Percentiles rank a stretch among this genome's conserved stretches.
Evolutionary conservation across 2,329 filamentous ascomycete species (phyloP).

Genomic region (Cladorrhinum sp.): DNA sequence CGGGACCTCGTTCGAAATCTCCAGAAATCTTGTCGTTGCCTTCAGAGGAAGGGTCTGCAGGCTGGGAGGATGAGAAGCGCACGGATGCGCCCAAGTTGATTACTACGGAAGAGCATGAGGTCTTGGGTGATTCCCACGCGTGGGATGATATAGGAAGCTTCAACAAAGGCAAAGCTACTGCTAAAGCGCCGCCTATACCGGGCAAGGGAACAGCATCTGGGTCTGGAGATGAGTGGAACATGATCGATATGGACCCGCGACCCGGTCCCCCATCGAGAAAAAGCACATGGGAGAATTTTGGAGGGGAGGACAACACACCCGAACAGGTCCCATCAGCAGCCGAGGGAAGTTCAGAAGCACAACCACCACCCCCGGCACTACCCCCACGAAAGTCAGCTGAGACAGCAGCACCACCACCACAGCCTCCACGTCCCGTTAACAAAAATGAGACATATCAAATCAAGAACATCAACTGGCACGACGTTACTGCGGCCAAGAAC

Average conservation of each 20-base stretch:
- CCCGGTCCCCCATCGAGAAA: conserved; percentile 35
- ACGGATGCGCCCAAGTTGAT: conserved; percentile 25
- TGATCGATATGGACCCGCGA: conserved; percentile 45
- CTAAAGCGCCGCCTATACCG: conserved; percentile 24
- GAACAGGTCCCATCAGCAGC: conserved; percentile 10
- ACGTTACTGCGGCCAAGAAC: conserved; percentile 57
- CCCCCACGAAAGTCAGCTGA: conserved; percentile 20
- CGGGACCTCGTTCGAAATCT: conserved; percentile 30
- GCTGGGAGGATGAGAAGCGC: conserved; percentile 41
- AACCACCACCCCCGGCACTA: conserved; percentile 13
- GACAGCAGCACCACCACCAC: conserved; percentile 21
- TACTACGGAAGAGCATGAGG: conserved; percentile 32
- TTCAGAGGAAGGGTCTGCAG: conserved; percentile 39
- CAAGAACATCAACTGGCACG: conserved; percentile 84
- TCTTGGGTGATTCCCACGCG: conserved; percentile 43
- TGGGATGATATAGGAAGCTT: conserved; percentile 48
- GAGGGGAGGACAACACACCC: conserved; percentile 28
- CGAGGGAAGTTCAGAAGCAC: conserved; percentile 4
- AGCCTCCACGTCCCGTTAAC: conserved; percentile 41
- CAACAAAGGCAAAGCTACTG: conserved; percentile 43
- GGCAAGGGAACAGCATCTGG: conserved; percentile 8
- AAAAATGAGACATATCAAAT: conserved; percentile 83
- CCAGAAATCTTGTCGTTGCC: conserved; percentile 38
- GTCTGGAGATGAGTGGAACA: conserved; percentile 46
- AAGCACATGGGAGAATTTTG: conserved; percentile 40